These are phyloP conservation scores for Fistulinella prunicolor DNA, from an alignment of 768 basidiomycete species.

Conservation along the genomic window DNA sequence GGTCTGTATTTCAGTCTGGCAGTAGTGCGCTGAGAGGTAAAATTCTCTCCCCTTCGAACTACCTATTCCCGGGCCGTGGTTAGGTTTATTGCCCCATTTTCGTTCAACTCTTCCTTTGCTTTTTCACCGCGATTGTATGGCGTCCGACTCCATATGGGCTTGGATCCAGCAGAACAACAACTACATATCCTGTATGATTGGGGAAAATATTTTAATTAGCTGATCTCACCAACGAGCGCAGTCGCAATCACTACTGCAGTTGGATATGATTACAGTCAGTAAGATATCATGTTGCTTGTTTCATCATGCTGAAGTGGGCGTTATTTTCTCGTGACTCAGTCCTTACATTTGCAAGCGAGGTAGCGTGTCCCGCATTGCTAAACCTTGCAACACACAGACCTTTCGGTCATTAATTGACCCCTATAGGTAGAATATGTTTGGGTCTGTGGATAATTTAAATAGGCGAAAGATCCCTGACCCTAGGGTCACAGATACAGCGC, in stretches of 20 bases:
- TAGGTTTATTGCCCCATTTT: no score
- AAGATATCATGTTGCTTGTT: background rate
- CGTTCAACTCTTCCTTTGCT: no score
- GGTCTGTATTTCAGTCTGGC: no score
- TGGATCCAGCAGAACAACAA: no score
- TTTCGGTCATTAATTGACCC: background rate
- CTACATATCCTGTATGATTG: background rate
- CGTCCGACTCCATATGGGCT: no score
- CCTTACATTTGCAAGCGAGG: conserved; percentile 13
- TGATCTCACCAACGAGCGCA: background rate
- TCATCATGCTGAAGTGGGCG: background rate
- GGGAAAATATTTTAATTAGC: background rate
- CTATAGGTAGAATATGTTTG: conserved; percentile 12
- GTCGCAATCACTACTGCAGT: conserved; percentile 5
- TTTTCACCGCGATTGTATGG: no score
- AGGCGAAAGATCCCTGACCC: background rate
- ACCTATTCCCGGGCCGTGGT: no score
- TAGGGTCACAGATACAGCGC: background rate
- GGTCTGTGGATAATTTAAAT: conserved; percentile 1
- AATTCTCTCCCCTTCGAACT: no score
- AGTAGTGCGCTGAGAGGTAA: no score
- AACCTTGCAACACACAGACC: no score
- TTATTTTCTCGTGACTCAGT: background rate
- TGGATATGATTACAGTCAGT: conserved; percentile 10
- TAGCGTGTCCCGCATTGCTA: background rate